Base-by-base conservation (phyloP, 371 early-diverging fungal species). In the Dinochytrium kinnereticum region DNA sequence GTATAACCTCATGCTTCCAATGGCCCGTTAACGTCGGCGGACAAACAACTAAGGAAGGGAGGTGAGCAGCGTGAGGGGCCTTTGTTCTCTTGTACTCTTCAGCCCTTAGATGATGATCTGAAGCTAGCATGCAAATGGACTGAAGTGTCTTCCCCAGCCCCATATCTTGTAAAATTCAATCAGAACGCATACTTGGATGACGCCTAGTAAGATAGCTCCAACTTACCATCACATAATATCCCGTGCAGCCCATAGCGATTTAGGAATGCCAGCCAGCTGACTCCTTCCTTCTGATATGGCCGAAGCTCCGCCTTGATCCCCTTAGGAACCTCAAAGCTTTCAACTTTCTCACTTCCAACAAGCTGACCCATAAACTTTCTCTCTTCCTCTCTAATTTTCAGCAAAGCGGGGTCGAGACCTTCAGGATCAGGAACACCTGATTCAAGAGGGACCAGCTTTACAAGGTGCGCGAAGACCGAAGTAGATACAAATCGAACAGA, bases 121-220 rank as follows among this genome's bases (percentile, higher is more conserved):
- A 90, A 13, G 97, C 95, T 28, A 99, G 79, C 66, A 96, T 95
- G 76, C 97, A 96, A 55, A 99, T 97, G 13, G 97, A 92, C 82
- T 99, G 99, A 17, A 99, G 84, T 0, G 99, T 99, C 84, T 99
- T 99, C 44, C 99, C 71, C 93, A 87, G 73, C 30, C 99, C 99
- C 99, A 99, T 99, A 87, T 98, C 94, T 89, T 69, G 24, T 40
- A 57, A 55, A 73, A 65, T 36, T 10, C 10, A 69, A 37, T 50
- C n/a, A 36, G 44, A 38, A 39, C 26, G 30, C 13, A 38, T 5
- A 7, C 39, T 34, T 34, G 68, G 15, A 74, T 26, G 10, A 55
- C 15, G 61, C n/a, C n/a, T n/a, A n/a, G n/a, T n/a, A n/a, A n/a
- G n/a, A n/a, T n/a, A n/a, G n/a, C n/a, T n/a, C n/a, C n/a, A n/a